phyloP scores from a whole-genome alignment of 495 filamentous ascomycete species.

The Parathielavia hyrcaniae region DNA sequence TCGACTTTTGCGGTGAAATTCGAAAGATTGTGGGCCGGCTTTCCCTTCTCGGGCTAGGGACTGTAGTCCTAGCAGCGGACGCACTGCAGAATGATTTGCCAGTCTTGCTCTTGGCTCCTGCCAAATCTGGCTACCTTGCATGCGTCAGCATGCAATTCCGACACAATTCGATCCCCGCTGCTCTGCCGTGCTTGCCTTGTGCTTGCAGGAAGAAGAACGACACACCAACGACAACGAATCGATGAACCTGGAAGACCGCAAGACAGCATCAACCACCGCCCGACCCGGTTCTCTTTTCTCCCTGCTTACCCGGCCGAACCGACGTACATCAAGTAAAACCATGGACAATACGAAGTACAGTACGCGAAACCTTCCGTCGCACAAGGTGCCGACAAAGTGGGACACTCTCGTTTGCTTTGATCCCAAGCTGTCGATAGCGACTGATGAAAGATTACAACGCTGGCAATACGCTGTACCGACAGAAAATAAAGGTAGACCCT shows the following conservation, averaged over 20 bases:
- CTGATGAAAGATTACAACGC: too few relatives aligned
- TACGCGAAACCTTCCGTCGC: neutral
- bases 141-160: conserved; percentile 28
- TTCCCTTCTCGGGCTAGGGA: conserved; percentile 16
- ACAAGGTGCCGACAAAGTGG: neutral
- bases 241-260: too few relatives aligned
- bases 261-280: too few relatives aligned
- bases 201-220: neutral
- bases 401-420: neutral
- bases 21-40: neutral
- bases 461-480: too few relatives aligned
- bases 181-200: conserved; percentile 18
- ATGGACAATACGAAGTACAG: neutral
- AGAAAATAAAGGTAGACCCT: neutral
- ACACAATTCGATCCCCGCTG: conserved; percentile 28
- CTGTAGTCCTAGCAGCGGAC: neutral
- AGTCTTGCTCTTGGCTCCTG: conserved; percentile 8
- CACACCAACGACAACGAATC: neutral
- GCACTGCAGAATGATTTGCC: neutral
- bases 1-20: too few relatives aligned
- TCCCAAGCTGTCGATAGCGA: too few relatives aligned
- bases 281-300: neutral
- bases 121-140: conserved; percentile 16
- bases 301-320: conserved; percentile 6
- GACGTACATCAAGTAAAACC: conserved; percentile 9